phyloP scores from a whole-genome alignment of 345 rosid species.

The Corymbia maculata region DNA sequence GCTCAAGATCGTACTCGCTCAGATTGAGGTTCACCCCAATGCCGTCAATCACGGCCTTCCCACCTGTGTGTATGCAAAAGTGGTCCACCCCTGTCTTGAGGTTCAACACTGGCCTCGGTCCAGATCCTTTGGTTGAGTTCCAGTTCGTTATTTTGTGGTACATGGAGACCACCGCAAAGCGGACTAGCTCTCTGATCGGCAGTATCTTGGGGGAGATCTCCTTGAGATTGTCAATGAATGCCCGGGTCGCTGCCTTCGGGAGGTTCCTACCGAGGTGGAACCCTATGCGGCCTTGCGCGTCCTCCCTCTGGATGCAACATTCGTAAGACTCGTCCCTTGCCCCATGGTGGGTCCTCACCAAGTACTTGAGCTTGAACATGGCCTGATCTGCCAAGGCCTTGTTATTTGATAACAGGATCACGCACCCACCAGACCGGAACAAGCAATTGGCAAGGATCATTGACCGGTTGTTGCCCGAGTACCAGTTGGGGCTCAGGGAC shows the following conservation, averaged over 20 bases:
- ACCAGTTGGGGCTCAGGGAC: conserved; percentile 78
- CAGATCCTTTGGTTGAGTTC: neutral
- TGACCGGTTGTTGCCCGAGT: conserved; percentile 66
- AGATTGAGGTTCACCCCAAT: conserved; percentile 60
- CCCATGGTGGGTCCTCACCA: conserved; percentile 89
- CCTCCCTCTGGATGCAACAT: conserved; percentile 68
- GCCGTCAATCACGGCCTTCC: conserved; percentile 91
- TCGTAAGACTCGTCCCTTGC: conserved; percentile 58
- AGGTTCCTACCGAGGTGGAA: conserved; percentile 63
- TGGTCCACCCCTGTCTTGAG: conserved; percentile 82
- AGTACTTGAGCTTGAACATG: conserved; percentile 60
- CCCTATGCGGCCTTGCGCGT: conserved; percentile 53
- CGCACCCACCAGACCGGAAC: conserved; percentile 82
- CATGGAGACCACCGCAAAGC: conserved; percentile 22
- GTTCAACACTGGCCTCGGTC: conserved; percentile 22
- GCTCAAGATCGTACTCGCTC: conserved; percentile 63
- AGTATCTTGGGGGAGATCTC: conserved; percentile 64
- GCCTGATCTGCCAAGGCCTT: conserved; percentile 29
- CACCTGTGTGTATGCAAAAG: conserved; percentile 86
- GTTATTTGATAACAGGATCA: conserved; percentile 66
- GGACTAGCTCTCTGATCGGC: conserved; percentile 59
- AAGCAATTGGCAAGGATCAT: conserved; percentile 83
- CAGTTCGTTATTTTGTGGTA: conserved; percentile 17
- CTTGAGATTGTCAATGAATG: conserved; percentile 66
- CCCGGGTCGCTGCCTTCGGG: conserved; percentile 70